Conservation (phyloP, 768 basidiomycete species). For the Boletus pseudo-olivaceus region DNA sequence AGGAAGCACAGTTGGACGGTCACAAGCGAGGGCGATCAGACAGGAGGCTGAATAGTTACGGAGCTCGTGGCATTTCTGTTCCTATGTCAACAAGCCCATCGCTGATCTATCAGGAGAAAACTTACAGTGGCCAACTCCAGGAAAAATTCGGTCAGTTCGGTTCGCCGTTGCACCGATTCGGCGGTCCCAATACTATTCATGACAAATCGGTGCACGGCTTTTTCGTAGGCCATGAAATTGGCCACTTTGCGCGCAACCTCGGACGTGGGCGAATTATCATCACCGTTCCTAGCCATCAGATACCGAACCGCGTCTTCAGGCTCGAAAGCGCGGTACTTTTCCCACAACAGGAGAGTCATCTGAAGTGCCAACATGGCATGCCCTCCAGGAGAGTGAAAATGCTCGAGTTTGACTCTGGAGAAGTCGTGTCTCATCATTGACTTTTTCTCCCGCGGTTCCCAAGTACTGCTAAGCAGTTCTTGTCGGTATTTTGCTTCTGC, state of each 20-base stretch:
- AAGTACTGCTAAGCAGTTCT: conserved; percentile 18
- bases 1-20: conserved; percentile 36
- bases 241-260: conserved; percentile 29
- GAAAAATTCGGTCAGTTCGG: conserved; percentile 39
- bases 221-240: conserved; percentile 35
- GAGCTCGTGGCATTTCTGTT: conserved; percentile 42
- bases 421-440: conserved; percentile 30
- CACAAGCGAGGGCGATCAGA: conserved; percentile 41
- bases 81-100: neutral
- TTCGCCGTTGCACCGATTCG: conserved; percentile 18
- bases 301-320: conserved; percentile 42
- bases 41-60: conserved; percentile 46
- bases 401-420: conserved; percentile 27
- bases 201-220: conserved; percentile 39
- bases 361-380: conserved; percentile 45
- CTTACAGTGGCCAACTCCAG: conserved; percentile 43
- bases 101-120: neutral
- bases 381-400: conserved; percentile 37
- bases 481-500: conserved; percentile 20
- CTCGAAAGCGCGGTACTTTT: conserved; percentile 38
- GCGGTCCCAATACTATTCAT: conserved; percentile 35
- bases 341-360: conserved; percentile 38
- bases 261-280: conserved; percentile 23
- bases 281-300: conserved; percentile 34
- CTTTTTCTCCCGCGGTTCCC: conserved; percentile 27